Base-by-base conservation (phyloP, 2,329 filamentous ascomycete species). In the Arthrobotrys pseudoclavata region DNA sequence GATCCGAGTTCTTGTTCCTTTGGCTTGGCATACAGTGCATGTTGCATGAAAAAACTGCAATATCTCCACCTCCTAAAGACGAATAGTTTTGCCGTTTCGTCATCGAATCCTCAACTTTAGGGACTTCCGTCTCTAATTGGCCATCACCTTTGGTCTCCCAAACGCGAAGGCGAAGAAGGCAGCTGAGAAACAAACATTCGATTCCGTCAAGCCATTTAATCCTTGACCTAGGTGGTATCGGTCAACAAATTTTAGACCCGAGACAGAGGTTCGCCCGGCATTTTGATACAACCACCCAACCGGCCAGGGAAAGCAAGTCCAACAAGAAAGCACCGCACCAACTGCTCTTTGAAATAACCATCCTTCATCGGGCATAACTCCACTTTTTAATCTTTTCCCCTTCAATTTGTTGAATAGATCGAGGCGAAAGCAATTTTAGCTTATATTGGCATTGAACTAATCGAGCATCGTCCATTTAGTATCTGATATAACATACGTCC, bases 301-400 rank as follows among this genome's bases (percentile, higher is more conserved):
- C 63, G 47, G 34, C 71, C 67, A 70, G 67, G 67, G 67, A 70
- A 71, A 77, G 74, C 61, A 77, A 77, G 74, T 77, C 74, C 74
- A 77, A 77, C 74, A 77, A 71, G 74, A 71, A 71, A 71, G 66
- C 72, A 70, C 72, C 66, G 61, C 72, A 76, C 72, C 66, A 76
- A 76, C 60, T 70, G 66, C 40, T 34, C 63, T 61, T 64, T 47
- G 69, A 68, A 66, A 74, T 62, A 66, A 29, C 72, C 66, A 64
- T 76, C 42, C 72, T 76, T 24, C 50, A 60, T 76, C 40, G 66
- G 66, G 72, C 52, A 66, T 64, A 76, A 70, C 66, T 37, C 24
- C 72, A 68, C 22, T 40, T 57, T 76, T 42, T 45, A 24, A 42
- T 29, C 24, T 48, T 66, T n/a, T 64, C 31, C 20, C 31, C 34